Evolutionary conservation across 257 asterid genomes (phyloP).

Genomic region (Rehmannia glutinosa): DNA sequence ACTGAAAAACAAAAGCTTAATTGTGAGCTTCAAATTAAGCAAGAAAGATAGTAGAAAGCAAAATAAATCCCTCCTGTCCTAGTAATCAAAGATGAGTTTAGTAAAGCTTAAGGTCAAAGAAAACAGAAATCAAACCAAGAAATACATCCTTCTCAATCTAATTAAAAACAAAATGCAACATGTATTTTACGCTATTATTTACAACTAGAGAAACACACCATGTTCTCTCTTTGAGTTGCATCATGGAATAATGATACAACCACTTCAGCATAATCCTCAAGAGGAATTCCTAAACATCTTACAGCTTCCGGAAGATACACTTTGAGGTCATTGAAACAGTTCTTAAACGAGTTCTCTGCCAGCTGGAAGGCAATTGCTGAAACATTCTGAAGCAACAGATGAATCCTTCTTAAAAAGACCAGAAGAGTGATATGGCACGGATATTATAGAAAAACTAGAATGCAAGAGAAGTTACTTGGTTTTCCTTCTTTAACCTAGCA

Average conservation of each 20-base stretch:
- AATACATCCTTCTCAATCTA: background rate
- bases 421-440: background rate
- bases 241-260: conserved; percentile 17
- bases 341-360: conserved; percentile 21
- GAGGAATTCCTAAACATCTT: conserved; percentile 5
- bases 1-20: background rate
- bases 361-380: conserved; percentile 18
- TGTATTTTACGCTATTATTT: background rate
- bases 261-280: conserved; percentile 24
- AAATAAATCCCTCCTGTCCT: no score
- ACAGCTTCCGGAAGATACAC: conserved; percentile 16
- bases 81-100: no score
- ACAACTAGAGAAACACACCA: conserved; percentile 16
- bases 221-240: conserved; percentile 8
- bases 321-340: conserved; percentile 20
- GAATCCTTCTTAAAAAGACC: background rate
- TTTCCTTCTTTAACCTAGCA: conserved; percentile 22
- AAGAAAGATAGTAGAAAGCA: no score
- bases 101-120: background rate
- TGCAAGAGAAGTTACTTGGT: conserved; percentile 16
- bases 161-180: background rate
- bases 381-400: conserved; percentile 19
- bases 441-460: background rate
- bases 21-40: background rate
- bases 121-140: background rate